Evolutionary conservation across 1,284 basidiomycete genomes (phyloP), one percentile per base, ranked within the genome.

Genomic region (Leccinum proliferum): DNA sequence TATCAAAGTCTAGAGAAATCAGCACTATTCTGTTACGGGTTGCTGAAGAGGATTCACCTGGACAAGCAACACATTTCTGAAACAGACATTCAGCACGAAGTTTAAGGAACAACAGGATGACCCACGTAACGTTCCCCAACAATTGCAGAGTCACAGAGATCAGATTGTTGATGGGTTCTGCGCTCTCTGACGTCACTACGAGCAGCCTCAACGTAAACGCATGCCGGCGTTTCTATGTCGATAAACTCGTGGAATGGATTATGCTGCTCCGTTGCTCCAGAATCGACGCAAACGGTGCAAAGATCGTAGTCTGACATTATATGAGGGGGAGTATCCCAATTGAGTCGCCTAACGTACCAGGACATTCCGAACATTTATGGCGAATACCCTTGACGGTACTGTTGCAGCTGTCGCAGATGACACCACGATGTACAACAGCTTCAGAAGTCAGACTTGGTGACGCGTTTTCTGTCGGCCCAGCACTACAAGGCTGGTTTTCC

Each of bases 301-400:
- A 91, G 76, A 72, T 92, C 90, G 69, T 84, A 92, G 72, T 92
- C 89, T 83, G 34, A 34, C 46, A 46, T 5, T 60, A 8, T 15
- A 41, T 62, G 18, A 63, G 48, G 34, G 15, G 48, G n/a, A 57
- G 61, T 37, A 32, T 58, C 12, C 57, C 5, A 21, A 8, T 6
- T 12, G 52, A 34, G 55, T 57, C 18, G 41, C 53, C 12, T 55
- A 52, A 73, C 79, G 56, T 70, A 88, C 88, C 79, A 58, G 79
- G 77, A 71, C 89, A 92, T 68, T 91, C 88, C 15, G 91, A 75
- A 66, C 89, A 92, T 72, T 91, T 92, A 73, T 89, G 84, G 55
- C 90, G 81, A 62, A 84, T 71, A 14, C 89, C 90, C 58, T 82
- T 76, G 39, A 91, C 77, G 5, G 75, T 79, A 9, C 75, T 67